These are phyloP conservation scores for Solanum etuberosum DNA, from an alignment of 257 asterid genomes.

Conservation along the genomic window DNA sequence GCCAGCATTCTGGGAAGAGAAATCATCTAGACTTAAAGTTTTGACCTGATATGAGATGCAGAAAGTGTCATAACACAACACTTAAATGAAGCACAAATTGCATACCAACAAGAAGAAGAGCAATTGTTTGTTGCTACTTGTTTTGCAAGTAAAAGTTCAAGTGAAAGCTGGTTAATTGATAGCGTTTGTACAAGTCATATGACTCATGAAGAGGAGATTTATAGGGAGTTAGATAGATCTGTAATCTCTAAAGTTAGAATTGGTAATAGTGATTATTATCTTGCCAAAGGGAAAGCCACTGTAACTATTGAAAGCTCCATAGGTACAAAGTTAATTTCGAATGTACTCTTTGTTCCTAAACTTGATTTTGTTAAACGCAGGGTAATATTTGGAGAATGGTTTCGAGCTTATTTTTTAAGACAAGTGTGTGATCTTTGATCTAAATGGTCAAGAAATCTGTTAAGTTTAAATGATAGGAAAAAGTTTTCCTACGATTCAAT, in stretches of 20 bases:
- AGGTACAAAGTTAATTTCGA: neutral
- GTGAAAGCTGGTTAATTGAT: neutral
- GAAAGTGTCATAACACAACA: neutral
- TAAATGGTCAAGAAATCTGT: neutral
- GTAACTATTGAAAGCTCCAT: neutral
- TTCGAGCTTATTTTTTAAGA: neutral
- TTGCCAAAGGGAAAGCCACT: neutral
- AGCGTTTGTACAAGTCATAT: neutral
- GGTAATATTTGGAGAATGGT: neutral
- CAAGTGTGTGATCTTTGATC: neutral
- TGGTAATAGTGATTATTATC: neutral
- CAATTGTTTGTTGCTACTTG: neutral
- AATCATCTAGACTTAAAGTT: neutral
- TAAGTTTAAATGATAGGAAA: neutral
- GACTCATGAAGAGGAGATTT: neutral
- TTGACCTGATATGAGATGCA: neutral
- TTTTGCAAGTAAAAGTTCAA: neutral
- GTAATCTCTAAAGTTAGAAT: neutral
- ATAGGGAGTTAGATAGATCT: neutral
- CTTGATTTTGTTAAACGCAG: neutral
- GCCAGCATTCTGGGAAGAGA: neutral
- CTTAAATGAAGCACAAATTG: neutral
- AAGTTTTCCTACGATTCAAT: neutral
- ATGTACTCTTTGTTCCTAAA: neutral
- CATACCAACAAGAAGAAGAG: neutral